Evolutionary conservation across 108 stramenopile species (phyloP).

Genomic region (Bacterosira constricta): DNA sequence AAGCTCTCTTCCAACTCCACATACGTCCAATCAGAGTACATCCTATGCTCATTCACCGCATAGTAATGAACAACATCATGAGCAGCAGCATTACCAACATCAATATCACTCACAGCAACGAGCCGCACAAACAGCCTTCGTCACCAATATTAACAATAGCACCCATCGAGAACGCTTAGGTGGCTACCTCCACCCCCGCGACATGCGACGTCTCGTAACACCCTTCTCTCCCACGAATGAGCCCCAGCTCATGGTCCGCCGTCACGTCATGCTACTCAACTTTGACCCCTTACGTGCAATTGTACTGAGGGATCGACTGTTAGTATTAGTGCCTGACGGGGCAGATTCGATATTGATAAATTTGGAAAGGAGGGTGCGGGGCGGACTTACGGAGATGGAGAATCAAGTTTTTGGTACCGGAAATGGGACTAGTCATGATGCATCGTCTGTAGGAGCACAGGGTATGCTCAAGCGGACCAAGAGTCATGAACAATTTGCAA

Average conservation of each 20-base stretch:
- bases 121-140: background rate
- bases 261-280: conserved; percentile 87
- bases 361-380: conserved; percentile 69
- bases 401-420: conserved; percentile 53
- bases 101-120: background rate
- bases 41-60: too few species aligned
- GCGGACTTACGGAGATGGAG: conserved; percentile 56
- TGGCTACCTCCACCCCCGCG: conserved; percentile 88
- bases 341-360: conserved; percentile 80
- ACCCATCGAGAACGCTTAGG: conserved; percentile 75
- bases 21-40: too few species aligned
- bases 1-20: too few species aligned
- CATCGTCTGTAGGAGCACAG: background rate
- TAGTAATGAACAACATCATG: too few species aligned
- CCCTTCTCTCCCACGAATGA: conserved; percentile 88
- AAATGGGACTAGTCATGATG: background rate
- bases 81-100: too few species aligned
- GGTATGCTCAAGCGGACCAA: too few species aligned
- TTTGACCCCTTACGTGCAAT: conserved; percentile 88
- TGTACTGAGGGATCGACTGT: conserved; percentile 74
- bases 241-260: conserved; percentile 82
- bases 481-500: too few species aligned
- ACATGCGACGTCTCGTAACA: conserved; percentile 90
- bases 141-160: too few species aligned
- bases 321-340: conserved; percentile 85